These are phyloP conservation scores for Monilinia laxa DNA, from an alignment of 2,329 filamentous ascomycete species.

Conservation along the genomic window DNA sequence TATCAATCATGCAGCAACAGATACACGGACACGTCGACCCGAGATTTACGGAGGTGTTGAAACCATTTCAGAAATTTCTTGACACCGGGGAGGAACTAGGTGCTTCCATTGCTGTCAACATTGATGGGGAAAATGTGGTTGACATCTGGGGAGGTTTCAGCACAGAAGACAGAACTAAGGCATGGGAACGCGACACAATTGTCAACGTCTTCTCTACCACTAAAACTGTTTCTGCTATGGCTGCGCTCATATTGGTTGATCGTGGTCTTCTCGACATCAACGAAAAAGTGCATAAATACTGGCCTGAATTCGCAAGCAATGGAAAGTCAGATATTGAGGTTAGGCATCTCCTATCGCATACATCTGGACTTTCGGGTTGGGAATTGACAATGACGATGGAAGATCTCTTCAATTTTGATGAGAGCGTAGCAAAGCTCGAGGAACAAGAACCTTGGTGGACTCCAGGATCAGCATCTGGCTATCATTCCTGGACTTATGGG, in stretches of 20 bases:
- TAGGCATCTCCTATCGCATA: slow-evolving; percentile 1
- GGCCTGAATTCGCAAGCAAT: not conserved
- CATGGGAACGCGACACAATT: slow-evolving; percentile 45
- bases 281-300: not conserved
- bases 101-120: slow-evolving; percentile 46
- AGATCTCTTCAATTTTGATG: not conserved
- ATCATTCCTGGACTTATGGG: slow-evolving; percentile 45
- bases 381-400: not conserved
- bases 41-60: slow-evolving; percentile 42
- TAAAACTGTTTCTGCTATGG: slow-evolving; percentile 42
- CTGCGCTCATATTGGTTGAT: not conserved
- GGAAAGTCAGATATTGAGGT: slow-evolving; percentile 4
- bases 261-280: slow-evolving; percentile 9
- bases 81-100: slow-evolving; percentile 46
- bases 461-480: slow-evolving; percentile 47
- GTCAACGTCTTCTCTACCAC: slow-evolving; percentile 45
- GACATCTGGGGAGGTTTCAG: slow-evolving; percentile 48
- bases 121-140: slow-evolving; percentile 45
- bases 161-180: slow-evolving; percentile 37
- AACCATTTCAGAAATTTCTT: slow-evolving; percentile 42
- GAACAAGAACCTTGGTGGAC: slow-evolving; percentile 47
- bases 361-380: not conserved
- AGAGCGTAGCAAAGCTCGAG: slow-evolving; percentile 35
- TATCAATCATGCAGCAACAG: slow-evolving; percentile 30
- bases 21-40: slow-evolving; percentile 43